Conservation (phyloP, 1,284 basidiomycete species). For the Coriolopsis trogii region DNA sequence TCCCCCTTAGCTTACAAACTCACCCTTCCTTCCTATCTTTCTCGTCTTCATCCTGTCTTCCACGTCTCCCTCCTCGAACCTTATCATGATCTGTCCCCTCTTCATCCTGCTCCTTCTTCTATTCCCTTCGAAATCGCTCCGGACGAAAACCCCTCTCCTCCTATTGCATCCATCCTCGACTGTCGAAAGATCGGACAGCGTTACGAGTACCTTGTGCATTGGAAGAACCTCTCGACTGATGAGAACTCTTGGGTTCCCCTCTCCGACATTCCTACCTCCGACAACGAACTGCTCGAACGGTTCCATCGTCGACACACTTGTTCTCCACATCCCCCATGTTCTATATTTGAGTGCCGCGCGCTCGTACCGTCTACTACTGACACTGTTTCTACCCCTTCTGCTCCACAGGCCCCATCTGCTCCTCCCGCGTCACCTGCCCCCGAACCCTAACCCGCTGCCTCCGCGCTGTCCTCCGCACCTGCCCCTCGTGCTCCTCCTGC, state of each 20-base stretch:
- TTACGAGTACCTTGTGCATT: conserved; percentile 37
- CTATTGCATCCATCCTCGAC: conserved; percentile 30
- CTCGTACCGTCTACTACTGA: too few species aligned
- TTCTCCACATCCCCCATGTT: too few species aligned
- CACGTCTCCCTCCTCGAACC: conserved; percentile 45
- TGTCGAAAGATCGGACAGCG: conserved; percentile 33
- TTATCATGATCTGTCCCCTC: conserved; percentile 30
- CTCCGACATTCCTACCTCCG: conserved; percentile 37
- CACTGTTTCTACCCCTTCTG: too few species aligned
- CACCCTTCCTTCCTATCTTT: conserved; percentile 36
- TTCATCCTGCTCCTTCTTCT: conserved; percentile 26
- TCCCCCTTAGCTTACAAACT: conserved; percentile 33
- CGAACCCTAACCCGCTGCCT: too few species aligned
- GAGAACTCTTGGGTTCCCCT: conserved; percentile 37
- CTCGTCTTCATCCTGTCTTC: conserved; percentile 43
- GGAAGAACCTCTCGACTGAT: conserved; percentile 21
- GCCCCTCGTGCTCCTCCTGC: too few species aligned
- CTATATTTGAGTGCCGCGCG: too few species aligned
- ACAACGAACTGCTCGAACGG: too few species aligned
- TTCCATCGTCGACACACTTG: too few species aligned
- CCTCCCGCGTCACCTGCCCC: too few species aligned
- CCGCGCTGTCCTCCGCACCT: too few species aligned
- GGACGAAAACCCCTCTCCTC: conserved; percentile 24
- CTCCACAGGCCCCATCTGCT: too few species aligned
- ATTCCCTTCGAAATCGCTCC: conserved; percentile 26